Evolutionary conservation across 2,329 filamentous ascomycete species (phyloP), one percentile per base, ranked within the genome.

Genomic region (Akanthomyces lecanii): DNA sequence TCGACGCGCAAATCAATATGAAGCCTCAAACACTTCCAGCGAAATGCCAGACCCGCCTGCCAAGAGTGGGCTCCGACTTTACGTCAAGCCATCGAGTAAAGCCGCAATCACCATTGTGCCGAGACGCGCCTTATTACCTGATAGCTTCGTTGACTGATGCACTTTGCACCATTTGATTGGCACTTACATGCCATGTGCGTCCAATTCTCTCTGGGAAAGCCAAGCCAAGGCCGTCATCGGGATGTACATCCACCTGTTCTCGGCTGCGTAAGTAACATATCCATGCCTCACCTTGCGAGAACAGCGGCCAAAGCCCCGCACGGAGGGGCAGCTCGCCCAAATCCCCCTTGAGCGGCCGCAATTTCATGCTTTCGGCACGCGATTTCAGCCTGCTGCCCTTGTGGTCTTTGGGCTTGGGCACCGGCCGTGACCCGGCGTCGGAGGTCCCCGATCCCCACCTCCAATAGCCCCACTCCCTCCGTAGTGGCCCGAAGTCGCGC

Each of bases 381-480:
- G 16, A 30, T 44, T 44, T 25, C 16, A n/a, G 12, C 23, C 23
- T 21, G 53, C 14, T 14, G 52, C 10, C 45, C 28, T 21, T 28
- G 33, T n/a, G 45, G 5, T 25, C 25, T 57, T 21, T 42, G 33
- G 33, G n/a, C 48, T 33, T 50, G 38, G 45, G 36, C 57, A 44
- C 48, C 62, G 61, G 61, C 50, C 57, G 47, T 54, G 63, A 52
- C 63, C 67, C 69, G 68, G 69, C 68, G 67, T 69, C 73, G 73
- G 73, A 73, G 69, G 48, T 72, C 69, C 70, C 73, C 72, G 72
- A 69, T 66, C 66, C 60, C 63, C 67, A 66, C 65, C 65, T 61
- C 61, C 33, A 30, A 36, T 7, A 42, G 38, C 38, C 38, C 16
- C 25, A 23, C 18, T 11, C 21, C 52, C 52, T 48, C 48, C 61